phyloP scores from a whole-genome alignment of 768 basidiomycete species.

The Phylloporus rhodoxanthus region DNA sequence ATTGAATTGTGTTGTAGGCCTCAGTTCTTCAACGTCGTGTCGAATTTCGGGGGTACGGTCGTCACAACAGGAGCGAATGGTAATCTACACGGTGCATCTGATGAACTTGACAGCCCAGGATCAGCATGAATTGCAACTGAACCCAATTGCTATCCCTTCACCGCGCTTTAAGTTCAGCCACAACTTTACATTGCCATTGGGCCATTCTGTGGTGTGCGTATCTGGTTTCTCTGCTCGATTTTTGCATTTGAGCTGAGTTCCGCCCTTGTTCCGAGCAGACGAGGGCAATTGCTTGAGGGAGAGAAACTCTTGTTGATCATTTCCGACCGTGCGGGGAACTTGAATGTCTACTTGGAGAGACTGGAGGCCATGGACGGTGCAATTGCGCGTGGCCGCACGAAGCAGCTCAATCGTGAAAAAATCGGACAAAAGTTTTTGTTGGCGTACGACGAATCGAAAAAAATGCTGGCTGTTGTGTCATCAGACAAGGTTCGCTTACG shows the following conservation, averaged over 20 bases:
- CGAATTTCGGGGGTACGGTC: constrained; percentile 2
- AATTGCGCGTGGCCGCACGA: constrained; percentile 23
- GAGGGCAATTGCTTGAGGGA: constrained; percentile 37
- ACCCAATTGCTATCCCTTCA: constrained; percentile 18
- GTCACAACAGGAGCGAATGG: constrained; percentile 14
- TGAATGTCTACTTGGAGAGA: constrained; percentile 38
- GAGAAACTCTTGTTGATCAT: constrained; percentile 40
- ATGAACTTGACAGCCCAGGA: constrained; percentile 28
- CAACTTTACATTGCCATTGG: constrained; percentile 17
- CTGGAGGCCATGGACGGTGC: constrained; percentile 29
- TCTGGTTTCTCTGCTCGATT: neutral
- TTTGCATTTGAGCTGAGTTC: neutral
- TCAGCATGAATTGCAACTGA: constrained; percentile 23
- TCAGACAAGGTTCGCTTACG: constrained; percentile 31
- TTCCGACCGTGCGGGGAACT: constrained; percentile 29
- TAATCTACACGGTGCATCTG: constrained; percentile 18
- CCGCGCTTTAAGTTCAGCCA: constrained; percentile 16
- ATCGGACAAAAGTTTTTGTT: constrained; percentile 42
- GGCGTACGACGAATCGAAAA: constrained; percentile 48
- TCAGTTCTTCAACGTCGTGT: neutral
- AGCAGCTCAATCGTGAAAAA: constrained; percentile 39
- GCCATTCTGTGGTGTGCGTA: constrained; percentile 17
- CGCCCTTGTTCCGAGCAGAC: constrained; percentile 15
- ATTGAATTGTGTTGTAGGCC: neutral
- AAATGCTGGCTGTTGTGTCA: constrained; percentile 43